Conservation (phyloP, 2,329 filamentous ascomycete genomes). For the Fusarium zealandicum region DNA sequence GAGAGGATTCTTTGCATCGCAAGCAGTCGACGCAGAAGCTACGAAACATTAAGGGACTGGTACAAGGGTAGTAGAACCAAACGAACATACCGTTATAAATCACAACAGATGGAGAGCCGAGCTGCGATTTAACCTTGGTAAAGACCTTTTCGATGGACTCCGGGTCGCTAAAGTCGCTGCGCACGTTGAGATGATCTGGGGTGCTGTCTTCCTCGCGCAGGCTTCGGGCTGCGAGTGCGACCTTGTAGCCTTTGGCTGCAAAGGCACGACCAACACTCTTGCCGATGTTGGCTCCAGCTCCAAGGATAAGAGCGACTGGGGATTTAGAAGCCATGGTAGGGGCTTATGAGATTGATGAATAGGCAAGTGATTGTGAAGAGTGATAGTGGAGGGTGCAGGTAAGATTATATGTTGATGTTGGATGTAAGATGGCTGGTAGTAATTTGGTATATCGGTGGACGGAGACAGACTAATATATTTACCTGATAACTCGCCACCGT, state of each 20-base stretch:
- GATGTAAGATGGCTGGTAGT: too few relatives aligned
- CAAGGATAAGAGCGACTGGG: conserved; percentile 36
- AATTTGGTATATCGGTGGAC: too few relatives aligned
- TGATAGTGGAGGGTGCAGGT: too few relatives aligned
- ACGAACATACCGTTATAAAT: conserved; percentile 32
- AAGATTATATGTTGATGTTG: too few relatives aligned
- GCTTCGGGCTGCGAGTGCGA: conserved; percentile 31
- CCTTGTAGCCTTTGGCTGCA: conserved; percentile 33
- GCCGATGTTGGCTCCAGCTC: conserved; percentile 35
- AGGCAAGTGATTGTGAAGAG: too few relatives aligned
- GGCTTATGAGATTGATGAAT: too few relatives aligned
- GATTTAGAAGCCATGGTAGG: background rate
- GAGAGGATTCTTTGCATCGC: conserved; percentile 13
- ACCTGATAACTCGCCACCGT: too few relatives aligned
- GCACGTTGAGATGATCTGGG: conserved; percentile 42
- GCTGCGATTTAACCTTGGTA: conserved; percentile 13
- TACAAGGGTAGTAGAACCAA: too few relatives aligned
- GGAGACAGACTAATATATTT: too few relatives aligned
- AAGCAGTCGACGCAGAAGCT: conserved; percentile 23
- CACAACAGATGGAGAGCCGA: conserved; percentile 30
- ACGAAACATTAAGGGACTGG: conserved; percentile 4
- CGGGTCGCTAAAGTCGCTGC: conserved; percentile 48
- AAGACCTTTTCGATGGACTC: conserved; percentile 19
- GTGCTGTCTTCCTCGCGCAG: conserved; percentile 33
- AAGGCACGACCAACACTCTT: conserved; percentile 30